Evolutionary conservation across 169 alveolate species (phyloP), one percentile per base, ranked within the genome.

Genomic region (Fabrea salina): DNA sequence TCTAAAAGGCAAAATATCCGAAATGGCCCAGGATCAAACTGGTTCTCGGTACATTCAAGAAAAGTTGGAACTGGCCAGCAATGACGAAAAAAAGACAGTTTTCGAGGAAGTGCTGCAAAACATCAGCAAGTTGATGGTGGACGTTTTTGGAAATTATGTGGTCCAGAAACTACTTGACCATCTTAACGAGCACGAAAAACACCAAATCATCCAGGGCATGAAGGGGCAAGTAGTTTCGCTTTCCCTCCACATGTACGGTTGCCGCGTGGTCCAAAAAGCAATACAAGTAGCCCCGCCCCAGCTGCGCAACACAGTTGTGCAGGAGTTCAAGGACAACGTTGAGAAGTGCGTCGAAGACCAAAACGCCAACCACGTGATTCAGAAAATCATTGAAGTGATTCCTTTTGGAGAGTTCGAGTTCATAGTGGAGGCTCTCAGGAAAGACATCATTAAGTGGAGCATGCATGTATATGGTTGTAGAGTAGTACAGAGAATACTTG

Each of bases 311-410:
- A 77, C 70, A 32, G 75, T 89, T 35, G 84, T 86, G 16, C 8
- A 57, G 6, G 94, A 89, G 78, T 54, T 91, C 66, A 82, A 86
- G 37, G 91, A 80, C 56, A 75, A 56, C 54, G 57, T 86, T 22
- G 67, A 59, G 35, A 75, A 80, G 75, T 86, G 88, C 27, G 75
- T 91, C 33, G 86, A 88, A 75, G 92, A 92, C 80, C 76, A 85
- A 71, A 87, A 92, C 77, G 95, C 95, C 49, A 92, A 92, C 83
- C 94, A 88, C 70, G 96, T 92, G n/a, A 64, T 92, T 44, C 89
- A 90, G 58, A 90, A 89, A 71, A 84, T 86, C 50, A 88, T 92
- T 40, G 96, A 92, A 57, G 70, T 75, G 47, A 58, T 88, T 56
- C 78, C 87, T 11, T 66, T 51, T 33, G 75, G 78, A 5, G 77